phyloP scores from a whole-genome alignment of 192 early-diverging fungal species.

The Rhizoclosmatium globosum region DNA sequence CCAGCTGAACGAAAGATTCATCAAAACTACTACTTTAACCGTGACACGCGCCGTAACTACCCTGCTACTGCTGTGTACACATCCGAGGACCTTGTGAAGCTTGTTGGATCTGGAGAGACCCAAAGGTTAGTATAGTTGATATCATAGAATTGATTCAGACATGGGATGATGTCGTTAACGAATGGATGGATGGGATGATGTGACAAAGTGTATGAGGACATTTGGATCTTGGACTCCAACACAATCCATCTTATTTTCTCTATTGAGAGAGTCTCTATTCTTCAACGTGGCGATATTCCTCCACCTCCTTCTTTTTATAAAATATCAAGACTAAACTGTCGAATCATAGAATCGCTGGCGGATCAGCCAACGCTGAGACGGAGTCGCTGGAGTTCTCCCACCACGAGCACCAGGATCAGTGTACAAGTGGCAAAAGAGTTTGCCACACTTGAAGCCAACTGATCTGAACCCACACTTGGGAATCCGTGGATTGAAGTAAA shows the following conservation, averaged over 20 bases:
- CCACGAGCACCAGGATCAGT: slow-evolving; percentile 51
- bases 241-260: too few relatives aligned
- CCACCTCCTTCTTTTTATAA: background rate
- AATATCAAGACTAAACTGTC: background rate
- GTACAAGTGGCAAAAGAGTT: slow-evolving; percentile 42
- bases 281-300: too few relatives aligned
- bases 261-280: too few relatives aligned
- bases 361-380: background rate
- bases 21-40: slow-evolving; percentile 90
- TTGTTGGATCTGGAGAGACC: slow-evolving; percentile 24
- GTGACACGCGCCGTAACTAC: slow-evolving; percentile 91
- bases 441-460: slow-evolving; percentile 49
- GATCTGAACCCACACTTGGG: slow-evolving; percentile 52
- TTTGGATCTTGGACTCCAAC: too few relatives aligned
- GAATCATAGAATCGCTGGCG: background rate
- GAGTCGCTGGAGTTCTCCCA: background rate
- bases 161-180: too few relatives aligned
- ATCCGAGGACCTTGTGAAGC: slow-evolving; percentile 62
- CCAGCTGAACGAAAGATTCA: slow-evolving; percentile 54
- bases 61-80: slow-evolving; percentile 86
- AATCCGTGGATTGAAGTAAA: slow-evolving; percentile 51
- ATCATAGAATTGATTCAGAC: too few relatives aligned
- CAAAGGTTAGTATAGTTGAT: background rate
- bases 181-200: too few relatives aligned
- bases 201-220: too few relatives aligned